Base-by-base conservation (phyloP, 2,329 filamentous ascomycete species). In the Xylariaceae sp. region DNA sequence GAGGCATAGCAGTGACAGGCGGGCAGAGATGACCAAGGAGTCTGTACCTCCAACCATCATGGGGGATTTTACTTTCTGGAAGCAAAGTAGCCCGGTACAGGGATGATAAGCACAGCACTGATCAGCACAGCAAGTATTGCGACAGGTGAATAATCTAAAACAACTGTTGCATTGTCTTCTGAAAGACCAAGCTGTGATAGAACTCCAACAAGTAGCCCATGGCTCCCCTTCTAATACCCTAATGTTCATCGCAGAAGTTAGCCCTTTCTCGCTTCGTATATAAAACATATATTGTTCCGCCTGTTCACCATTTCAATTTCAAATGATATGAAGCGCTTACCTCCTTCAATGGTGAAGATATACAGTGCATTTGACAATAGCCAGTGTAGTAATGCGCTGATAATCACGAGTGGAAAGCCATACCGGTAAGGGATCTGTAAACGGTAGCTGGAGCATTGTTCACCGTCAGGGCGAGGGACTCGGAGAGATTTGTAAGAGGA, bases 21-120 rank as follows among this genome's bases (percentile, higher is more conserved):
- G 6, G 48, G n/a, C 43, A 2, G 48, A 47, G 19, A 51, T 47
- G 5, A 51, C 43, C n/a, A 51, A 12, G 13, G 48, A 51, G 22
- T 51, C 43, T 3, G 11, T 36, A 1, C 48, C 48, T 2, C 48
- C 43, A 19, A 19, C 31, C 6, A 47, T 16, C 48, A 47, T 51
- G 4, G 42, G 3, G 6, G 19, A 16, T 5, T 38, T 47, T 14
- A 47, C 18, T 14, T 16, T 40, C 13, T 31, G n/a, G 2, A 31
- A 5, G n/a, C 43, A 13, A 16, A 51, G 6, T 4, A 51, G 4
- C 1, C 46, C 3, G 1, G 48, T n/a, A n/a, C n/a, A n/a, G 39
- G 2, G 43, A 33, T 2, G 6, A 42, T 1, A 5, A 51, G 44
- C 5, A 36, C n/a, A 14, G n/a, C n/a, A n/a, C n/a, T n/a, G n/a